A percentile compares a stretch with the other conserved stretches of the same genome.
phyloP scores from a whole-genome alignment of 139 green algal genomes.

The Closterium sp. region DNA sequence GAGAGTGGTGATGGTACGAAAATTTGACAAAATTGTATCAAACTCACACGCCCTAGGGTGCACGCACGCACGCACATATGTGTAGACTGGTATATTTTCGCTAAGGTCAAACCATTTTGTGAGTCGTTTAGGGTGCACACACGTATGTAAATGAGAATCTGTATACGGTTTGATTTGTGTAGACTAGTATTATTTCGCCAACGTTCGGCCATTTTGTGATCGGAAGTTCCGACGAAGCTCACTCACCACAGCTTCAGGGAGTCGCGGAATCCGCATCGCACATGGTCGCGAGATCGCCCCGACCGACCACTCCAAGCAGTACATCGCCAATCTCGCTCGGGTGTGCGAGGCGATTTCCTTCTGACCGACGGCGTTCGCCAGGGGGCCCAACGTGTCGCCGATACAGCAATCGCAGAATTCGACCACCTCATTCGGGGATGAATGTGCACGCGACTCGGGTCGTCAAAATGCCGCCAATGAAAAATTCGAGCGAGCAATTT shows the following conservation, averaged over 20 bases:
- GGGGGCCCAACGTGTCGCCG: background rate
- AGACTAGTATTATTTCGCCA: no score
- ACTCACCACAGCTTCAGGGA: background rate
- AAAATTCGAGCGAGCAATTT: background rate
- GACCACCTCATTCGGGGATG: background rate
- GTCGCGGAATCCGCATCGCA: background rate
- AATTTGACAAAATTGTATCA: no score
- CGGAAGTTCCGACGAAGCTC: background rate
- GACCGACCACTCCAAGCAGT: background rate
- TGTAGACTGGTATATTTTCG: no score
- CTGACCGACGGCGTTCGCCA: background rate
- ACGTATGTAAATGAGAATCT: no score
- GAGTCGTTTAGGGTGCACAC: no score
- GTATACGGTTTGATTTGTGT: no score
- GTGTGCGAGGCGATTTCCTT: background rate
- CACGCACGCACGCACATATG: no score
- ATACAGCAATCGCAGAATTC: background rate
- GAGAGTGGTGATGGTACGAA: no score
- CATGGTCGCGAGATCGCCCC: background rate
- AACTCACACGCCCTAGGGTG: no score
- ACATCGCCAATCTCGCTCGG: background rate
- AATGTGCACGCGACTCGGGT: background rate
- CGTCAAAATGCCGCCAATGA: background rate
- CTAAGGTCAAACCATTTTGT: no score
- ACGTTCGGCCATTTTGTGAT: background rate